These are phyloP conservation scores for Xerophyta viscosa DNA, from an alignment of 106 monocot genomes.

Conservation along the genomic window DNA sequence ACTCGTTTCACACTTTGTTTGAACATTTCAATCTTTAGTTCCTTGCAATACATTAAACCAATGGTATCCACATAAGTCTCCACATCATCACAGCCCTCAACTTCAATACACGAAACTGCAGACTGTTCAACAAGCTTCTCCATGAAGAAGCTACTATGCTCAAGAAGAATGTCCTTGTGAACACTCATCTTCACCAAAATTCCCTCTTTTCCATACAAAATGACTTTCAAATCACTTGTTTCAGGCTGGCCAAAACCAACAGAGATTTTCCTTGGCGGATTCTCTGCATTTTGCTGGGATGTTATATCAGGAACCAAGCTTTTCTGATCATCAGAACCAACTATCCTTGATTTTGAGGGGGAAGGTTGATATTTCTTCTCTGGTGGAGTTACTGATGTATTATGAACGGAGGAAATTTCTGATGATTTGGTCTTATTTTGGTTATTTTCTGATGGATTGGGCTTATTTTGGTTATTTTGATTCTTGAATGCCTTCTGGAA, in stretches of 20 bases:
- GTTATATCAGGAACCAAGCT: constrained; percentile 10
- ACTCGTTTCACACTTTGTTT: constrained; percentile 84
- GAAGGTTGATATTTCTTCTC: constrained; percentile 38
- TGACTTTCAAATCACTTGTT: constrained; percentile 71
- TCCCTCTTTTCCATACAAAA: constrained; percentile 78
- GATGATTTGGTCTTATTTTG: constrained; percentile 9
- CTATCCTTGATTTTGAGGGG: constrained; percentile 27
- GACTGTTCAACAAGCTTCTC: constrained; percentile 52
- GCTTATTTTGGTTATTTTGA: constrained; percentile 48
- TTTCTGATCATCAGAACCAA: constrained; percentile 53
- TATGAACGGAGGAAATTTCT: constrained; percentile 38
- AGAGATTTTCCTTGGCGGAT: constrained; percentile 62
- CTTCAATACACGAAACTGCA: constrained; percentile 42
- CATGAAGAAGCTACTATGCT: constrained; percentile 69
- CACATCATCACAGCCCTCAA: constrained; percentile 87
- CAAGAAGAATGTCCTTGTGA: constrained; percentile 57
- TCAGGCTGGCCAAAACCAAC: constrained; percentile 84
- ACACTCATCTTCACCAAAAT: constrained; percentile 85
- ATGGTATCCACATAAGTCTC: constrained; percentile 95
- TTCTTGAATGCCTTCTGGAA: constrained; percentile 83
- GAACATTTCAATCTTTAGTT: constrained; percentile 73
- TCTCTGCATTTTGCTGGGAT: constrained; percentile 21
- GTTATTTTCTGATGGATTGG: constrained; percentile 18
- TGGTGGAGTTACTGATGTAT: constrained; percentile 16
- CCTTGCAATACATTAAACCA: constrained; percentile 93